A percentile compares a stretch with the other conserved stretches of the same genome.
Conservation (phyloP, 176 grass and related monocot genomes). For the Oryza brachyantha region DNA sequence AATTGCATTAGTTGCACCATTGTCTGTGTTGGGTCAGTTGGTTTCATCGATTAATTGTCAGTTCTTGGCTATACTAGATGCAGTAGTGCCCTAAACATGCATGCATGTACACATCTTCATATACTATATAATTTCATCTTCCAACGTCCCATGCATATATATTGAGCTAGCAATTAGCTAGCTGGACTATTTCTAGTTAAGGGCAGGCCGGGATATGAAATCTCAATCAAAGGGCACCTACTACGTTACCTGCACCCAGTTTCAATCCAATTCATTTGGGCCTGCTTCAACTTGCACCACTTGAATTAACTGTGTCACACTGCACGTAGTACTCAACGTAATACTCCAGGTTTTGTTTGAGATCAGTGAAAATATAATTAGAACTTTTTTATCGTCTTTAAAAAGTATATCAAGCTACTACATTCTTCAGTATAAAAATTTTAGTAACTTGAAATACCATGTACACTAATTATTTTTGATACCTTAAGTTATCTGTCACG, state of each 20-base stretch:
- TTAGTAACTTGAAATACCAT: too few relatives aligned
- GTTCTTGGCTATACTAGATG: background rate
- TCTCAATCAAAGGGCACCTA: background rate
- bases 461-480: too few relatives aligned
- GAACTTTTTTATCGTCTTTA: too few relatives aligned
- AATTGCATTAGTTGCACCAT: conserved; percentile 47
- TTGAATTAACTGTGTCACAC: background rate
- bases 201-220: background rate
- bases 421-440: too few relatives aligned
- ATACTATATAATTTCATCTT: too few relatives aligned
- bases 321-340: background rate
- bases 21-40: conserved; percentile 39
- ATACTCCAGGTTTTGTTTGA: background rate
- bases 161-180: too few relatives aligned
- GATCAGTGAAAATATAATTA: background rate
- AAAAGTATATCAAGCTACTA: too few relatives aligned
- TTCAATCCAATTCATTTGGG: background rate
- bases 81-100: background rate
- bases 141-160: too few relatives aligned
- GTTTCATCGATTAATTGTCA: conserved; percentile 1
- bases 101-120: background rate
- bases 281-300: background rate
- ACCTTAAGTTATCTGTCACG: too few relatives aligned
- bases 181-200: background rate
- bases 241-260: background rate